Percentiles rank a stretch among this genome's conserved stretches.
Conservation (phyloP, 345 rosid species). For the Eucalyptus microcorys region DNA sequence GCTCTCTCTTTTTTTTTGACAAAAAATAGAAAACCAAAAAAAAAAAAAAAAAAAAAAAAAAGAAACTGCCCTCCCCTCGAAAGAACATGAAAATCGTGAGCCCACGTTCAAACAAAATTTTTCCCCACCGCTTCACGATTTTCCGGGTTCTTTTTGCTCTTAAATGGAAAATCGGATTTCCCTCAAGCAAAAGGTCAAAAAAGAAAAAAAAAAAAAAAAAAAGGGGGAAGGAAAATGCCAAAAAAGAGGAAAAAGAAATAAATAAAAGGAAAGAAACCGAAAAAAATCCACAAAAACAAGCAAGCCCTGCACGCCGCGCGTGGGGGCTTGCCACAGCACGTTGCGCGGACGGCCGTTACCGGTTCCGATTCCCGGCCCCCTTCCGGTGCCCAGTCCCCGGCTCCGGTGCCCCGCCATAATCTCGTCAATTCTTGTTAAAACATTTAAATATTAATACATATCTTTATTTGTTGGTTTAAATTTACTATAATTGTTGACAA, state of each 20-base stretch:
- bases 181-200: neutral
- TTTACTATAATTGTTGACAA: rapidly evolving
- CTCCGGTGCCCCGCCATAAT: neutral
- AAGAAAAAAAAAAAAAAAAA: neutral
- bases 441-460: neutral
- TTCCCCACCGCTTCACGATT: neutral
- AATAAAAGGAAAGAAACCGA: neutral
- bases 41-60: neutral
- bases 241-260: neutral
- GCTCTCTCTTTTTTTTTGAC: neutral
- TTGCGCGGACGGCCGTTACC: neutral
- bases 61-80: neutral
- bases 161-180: neutral
- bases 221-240: neutral
- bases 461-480: neutral
- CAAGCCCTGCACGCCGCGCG: neutral
- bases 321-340: neutral
- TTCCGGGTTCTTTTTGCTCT: neutral
- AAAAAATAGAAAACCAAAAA: neutral
- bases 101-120: neutral
- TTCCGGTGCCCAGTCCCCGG: neutral
- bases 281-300: neutral
- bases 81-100: neutral
- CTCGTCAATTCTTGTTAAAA: neutral
- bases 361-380: neutral